Evolutionary conservation across 2,329 filamentous ascomycete genomes (phyloP), one percentile per base, ranked within the genome.

Genomic region (Coleophoma crateriformis): DNA sequence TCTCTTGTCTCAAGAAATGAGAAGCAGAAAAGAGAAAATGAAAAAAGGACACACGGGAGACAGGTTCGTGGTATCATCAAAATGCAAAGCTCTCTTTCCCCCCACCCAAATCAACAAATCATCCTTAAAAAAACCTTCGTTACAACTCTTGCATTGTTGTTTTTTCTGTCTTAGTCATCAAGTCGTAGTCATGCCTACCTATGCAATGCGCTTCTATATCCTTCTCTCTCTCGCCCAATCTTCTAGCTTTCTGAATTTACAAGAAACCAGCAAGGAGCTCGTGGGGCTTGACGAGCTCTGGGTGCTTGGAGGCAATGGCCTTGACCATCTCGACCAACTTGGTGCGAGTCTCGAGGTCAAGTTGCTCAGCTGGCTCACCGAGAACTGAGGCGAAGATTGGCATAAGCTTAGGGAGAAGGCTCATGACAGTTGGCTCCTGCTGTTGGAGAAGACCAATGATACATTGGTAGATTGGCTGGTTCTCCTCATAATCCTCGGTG

Each of bases 401-500:
- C 57, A 90, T 71, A 50, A 94, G 75, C 64, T 82, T 77, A 35
- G 82, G 77, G 4, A 88, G 90, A 43, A 90, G 76, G 60, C 80
- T 75, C 67, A 84, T 81, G 43, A 91, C 78, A 2, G 82, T 86
- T 12, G 78, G 72, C 69, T 92, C 85, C 56, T 82, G 78, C 54
- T 78, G 73, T 59, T 86, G 79, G 68, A 90, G 79, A 83, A 54
- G 33, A 19, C 87, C 84, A 68, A 88, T 85, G 62, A 99, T 85
- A 81, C 91, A 95, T 67, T 87, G 81, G 72, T 87, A 99, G 52
- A 97, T 84, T 8, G 94, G 90, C 62, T 89, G 88, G 71, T 99
- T 97, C 80, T 97, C 94, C 70, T 96, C 90, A 61, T 82, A 97
- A 68, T 97, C 94, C 66, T 96, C 91, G 68, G 88, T 88, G 54